Conservation (phyloP, 1,139 yeast species). For the Suhomyces ambrosiae region DNA sequence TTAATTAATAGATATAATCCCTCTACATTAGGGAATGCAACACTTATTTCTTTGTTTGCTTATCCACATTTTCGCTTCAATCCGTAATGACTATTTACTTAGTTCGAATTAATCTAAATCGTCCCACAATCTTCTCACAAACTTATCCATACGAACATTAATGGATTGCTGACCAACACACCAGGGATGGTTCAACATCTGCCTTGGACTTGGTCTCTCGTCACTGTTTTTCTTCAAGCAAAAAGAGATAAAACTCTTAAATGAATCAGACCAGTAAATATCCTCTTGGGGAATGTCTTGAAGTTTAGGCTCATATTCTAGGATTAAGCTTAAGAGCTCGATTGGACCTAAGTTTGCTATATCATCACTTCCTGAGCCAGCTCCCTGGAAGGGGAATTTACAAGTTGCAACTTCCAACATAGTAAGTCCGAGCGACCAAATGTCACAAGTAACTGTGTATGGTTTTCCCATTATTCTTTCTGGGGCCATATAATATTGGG, state of each 20-base stretch:
- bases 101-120: slow-evolving; percentile 12
- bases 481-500: slow-evolving; percentile 98
- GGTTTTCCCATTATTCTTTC: slow-evolving; percentile 95
- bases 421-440: slow-evolving; percentile 94
- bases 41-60: too few species aligned
- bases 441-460: slow-evolving; percentile 91
- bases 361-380: slow-evolving; percentile 25
- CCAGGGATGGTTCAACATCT: slow-evolving; percentile 94
- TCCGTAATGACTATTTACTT: too few species aligned
- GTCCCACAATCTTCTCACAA: slow-evolving; percentile 83
- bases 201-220: slow-evolving; percentile 88
- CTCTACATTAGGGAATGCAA: too few species aligned
- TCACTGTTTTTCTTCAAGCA: slow-evolving; percentile 80
- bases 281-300: slow-evolving; percentile 76
- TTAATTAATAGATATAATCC: too few species aligned
- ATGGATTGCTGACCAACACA: slow-evolving; percentile 69
- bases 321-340: slow-evolving; percentile 77
- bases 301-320: slow-evolving; percentile 78
- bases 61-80: neutral
- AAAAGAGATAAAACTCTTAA: slow-evolving; percentile 78
- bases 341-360: slow-evolving; percentile 69
- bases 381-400: slow-evolving; percentile 62
- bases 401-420: slow-evolving; percentile 91
- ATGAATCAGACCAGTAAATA: slow-evolving; percentile 79
- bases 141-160: slow-evolving; percentile 82